Conservation (phyloP, 164 flowering plant genomes). For the Taxillus chinensis region DNA sequence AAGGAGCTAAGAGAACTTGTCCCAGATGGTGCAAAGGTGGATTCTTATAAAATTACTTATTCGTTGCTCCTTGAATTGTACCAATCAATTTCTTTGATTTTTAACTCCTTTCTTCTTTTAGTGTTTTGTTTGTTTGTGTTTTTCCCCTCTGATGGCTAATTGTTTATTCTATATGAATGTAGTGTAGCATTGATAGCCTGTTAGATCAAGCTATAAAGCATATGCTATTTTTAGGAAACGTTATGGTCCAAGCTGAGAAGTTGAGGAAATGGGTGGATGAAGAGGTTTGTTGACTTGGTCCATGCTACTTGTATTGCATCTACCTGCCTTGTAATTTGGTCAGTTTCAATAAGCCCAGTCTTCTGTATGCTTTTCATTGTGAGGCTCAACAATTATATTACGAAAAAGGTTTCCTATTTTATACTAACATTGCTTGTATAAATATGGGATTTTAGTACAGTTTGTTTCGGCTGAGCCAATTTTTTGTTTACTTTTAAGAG, state of each 20-base stretch:
- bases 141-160: no score
- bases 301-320: not conserved
- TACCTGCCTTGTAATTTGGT: not conserved
- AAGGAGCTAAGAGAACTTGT: conserved; percentile 79
- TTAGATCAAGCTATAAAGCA: conserved; percentile 71
- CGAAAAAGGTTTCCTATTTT: no score
- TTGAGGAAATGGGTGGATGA: conserved; percentile 27
- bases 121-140: no score
- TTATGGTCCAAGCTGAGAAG: conserved; percentile 61
- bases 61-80: not conserved
- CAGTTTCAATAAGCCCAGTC: not conserved
- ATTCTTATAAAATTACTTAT: not conserved
- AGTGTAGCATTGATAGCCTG: conserved; percentile 94
- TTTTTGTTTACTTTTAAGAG: no score
- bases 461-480: no score
- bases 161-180: conserved; percentile 11
- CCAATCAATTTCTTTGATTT: no score
- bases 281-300: conserved; percentile 26
- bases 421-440: no score
- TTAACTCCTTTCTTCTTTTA: no score
- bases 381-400: no score
- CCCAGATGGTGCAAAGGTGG: conserved; percentile 71
- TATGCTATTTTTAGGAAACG: conserved; percentile 55
- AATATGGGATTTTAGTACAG: no score
- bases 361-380: no score